Conservation (phyloP, 306 rosid species). For the Elaeagnus macrophylla region DNA sequence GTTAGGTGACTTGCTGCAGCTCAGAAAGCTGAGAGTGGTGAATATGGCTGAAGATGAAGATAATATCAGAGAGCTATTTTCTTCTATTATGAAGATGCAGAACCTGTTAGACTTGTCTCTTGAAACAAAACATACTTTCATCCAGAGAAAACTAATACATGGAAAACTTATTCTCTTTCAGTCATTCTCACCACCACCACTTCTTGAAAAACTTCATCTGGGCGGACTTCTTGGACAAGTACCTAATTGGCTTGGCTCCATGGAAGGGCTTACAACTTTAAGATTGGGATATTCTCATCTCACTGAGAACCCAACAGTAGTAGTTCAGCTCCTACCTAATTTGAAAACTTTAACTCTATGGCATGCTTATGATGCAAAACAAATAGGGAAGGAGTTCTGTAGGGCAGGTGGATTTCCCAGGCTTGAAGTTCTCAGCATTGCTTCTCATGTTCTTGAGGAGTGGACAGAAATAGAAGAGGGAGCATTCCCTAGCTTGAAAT, state of each 20-base stretch:
- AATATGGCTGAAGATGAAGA: constrained; percentile 23
- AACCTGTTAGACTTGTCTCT: constrained; percentile 19
- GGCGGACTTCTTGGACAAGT: constrained; percentile 8
- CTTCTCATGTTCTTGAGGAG: constrained; percentile 22
- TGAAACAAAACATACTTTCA: not conserved
- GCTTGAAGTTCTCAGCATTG: constrained; percentile 17
- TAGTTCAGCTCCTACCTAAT: constrained; percentile 24
- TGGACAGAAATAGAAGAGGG: constrained; percentile 23
- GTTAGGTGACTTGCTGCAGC: constrained; percentile 14
- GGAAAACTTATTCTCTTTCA: constrained; percentile 15
- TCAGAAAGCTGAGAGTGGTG: constrained; percentile 20
- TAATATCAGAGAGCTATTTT: constrained; percentile 10
- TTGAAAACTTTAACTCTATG: constrained; percentile 12
- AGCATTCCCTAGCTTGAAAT: constrained; percentile 20
- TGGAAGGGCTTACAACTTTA: constrained; percentile 16
- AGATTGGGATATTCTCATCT: constrained; percentile 14
- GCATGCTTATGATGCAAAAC: constrained; percentile 15
- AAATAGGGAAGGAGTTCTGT: constrained; percentile 18
- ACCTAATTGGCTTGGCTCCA: constrained; percentile 18
- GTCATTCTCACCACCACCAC: constrained; percentile 19
- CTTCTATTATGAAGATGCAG: constrained; percentile 15
- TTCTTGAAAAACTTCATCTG: constrained; percentile 17
- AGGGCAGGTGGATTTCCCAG: constrained; percentile 15
- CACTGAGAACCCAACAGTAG: constrained; percentile 12
- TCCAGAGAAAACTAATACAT: not conserved